These are phyloP conservation scores for Claviceps sp. DNA, from an alignment of 2,329 filamentous ascomycete species.

Conservation along the genomic window DNA sequence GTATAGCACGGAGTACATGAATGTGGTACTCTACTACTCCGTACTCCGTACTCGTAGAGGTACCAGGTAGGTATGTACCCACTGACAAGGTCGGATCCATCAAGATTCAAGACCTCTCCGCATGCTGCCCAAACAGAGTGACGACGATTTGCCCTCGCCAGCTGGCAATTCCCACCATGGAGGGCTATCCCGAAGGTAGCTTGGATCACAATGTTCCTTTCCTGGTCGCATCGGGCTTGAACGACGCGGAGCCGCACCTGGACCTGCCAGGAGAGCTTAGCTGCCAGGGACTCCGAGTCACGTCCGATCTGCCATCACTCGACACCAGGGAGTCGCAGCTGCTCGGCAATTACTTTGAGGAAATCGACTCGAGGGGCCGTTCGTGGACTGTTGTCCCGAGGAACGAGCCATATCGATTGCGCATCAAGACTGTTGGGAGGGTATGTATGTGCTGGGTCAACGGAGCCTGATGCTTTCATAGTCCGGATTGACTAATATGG, in stretches of 20 bases:
- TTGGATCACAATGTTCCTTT: conserved; percentile 79
- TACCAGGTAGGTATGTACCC: too few species aligned
- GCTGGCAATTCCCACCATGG: conserved; percentile 38
- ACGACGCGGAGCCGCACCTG: conserved; percentile 25
- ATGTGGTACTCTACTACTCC: too few species aligned
- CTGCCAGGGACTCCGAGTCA: conserved; percentile 46
- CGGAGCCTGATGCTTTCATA: not conserved
- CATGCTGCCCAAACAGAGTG: conserved; percentile 1
- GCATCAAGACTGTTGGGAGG: conserved; percentile 62
- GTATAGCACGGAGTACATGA: too few species aligned
- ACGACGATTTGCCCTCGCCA: conserved; percentile 7
- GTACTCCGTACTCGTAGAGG: too few species aligned
- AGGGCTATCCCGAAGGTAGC: conserved; percentile 67
- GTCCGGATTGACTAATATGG: conserved; percentile 13
- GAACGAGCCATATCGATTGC: conserved; percentile 45
- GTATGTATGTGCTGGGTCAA: conserved; percentile 51
- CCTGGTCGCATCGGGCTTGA: conserved; percentile 67
- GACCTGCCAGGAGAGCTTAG: conserved; percentile 37
- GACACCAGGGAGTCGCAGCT: conserved; percentile 50
- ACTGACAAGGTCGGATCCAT: conserved; percentile 9
- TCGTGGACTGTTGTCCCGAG: conserved; percentile 53
- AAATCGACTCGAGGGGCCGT: conserved; percentile 47
- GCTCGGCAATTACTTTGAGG: conserved; percentile 52
- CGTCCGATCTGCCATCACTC: conserved; percentile 57
- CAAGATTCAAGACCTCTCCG: not conserved